A percentile compares a stretch with the other conserved stretches of the same genome.
Evolutionary conservation across 1,284 basidiomycete genomes (phyloP).

Genomic region (Rugosomyces carneus): DNA sequence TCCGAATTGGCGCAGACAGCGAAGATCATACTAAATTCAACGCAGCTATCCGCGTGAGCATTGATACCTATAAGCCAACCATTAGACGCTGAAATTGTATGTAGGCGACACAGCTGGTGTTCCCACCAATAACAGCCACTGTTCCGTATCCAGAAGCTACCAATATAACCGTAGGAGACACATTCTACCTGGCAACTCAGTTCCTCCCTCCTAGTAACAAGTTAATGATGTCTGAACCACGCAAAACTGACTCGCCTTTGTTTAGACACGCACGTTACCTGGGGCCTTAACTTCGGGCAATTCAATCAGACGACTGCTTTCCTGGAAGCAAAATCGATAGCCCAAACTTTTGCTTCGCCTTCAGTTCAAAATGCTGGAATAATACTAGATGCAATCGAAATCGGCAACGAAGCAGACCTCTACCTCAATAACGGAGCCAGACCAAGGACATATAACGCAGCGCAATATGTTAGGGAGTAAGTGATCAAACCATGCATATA

Average conservation of each 20-base stretch:
- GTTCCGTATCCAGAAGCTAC: constrained; percentile 61
- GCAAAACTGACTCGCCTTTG: background rate
- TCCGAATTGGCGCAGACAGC: constrained; percentile 58
- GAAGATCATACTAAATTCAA: constrained; percentile 59
- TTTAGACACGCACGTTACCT: constrained; percentile 51
- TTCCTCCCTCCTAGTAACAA: constrained; percentile 45
- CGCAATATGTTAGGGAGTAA: constrained; percentile 51
- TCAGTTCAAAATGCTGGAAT: constrained; percentile 40
- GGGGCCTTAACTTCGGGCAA: constrained; percentile 62
- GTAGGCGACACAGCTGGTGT: constrained; percentile 37
- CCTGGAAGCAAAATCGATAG: constrained; percentile 51
- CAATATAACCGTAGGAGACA: constrained; percentile 50
- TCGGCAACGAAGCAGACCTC: constrained; percentile 63
- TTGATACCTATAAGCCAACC: background rate
- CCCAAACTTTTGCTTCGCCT: constrained; percentile 46
- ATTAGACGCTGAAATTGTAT: background rate
- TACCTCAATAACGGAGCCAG: constrained; percentile 47
- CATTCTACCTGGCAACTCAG: constrained; percentile 50
- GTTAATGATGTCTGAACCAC: background rate
- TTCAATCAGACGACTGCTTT: constrained; percentile 53
- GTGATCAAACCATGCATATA: background rate
- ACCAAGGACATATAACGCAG: constrained; percentile 35
- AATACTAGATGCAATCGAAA: constrained; percentile 48
- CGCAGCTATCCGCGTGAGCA: constrained; percentile 33
- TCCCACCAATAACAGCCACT: constrained; percentile 41